phyloP scores from a whole-genome alignment of 129 eudicot species.

The Daucus carota region DNA sequence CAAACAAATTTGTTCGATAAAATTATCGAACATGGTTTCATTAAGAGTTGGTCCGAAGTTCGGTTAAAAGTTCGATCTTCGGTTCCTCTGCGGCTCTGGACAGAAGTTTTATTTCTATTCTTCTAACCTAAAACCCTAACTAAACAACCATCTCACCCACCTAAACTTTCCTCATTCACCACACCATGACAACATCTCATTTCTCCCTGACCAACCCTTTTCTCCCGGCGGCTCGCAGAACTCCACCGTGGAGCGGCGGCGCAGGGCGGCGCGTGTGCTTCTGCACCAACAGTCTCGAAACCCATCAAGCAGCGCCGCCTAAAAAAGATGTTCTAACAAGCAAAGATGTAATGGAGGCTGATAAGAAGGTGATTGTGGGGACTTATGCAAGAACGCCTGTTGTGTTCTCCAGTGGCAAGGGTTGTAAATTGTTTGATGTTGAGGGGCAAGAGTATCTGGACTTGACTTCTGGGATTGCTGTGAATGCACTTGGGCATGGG shows the following conservation, averaged over 20 bases:
- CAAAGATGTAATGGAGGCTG: conserved; percentile 49
- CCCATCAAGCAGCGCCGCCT: not conserved
- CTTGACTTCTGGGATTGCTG: conserved; percentile 79
- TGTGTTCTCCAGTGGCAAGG: conserved; percentile 74
- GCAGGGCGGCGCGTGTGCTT: not conserved
- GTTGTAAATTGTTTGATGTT: conserved; percentile 63
- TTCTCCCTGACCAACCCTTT: not conserved
- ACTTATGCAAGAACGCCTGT: conserved; percentile 69
- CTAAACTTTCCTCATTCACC: no score
- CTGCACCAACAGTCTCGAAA: not conserved
- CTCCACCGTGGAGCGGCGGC: not conserved
- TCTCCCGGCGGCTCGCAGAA: conserved; percentile 1
- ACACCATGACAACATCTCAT: conserved; percentile 8
- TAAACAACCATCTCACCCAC: no score
- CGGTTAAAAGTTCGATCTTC: no score
- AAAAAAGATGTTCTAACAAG: not conserved
- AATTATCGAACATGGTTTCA: no score
- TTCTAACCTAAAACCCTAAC: no score
- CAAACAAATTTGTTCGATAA: no score
- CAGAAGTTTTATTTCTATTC: no score
- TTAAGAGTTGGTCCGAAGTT: no score
- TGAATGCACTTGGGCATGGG: conserved; percentile 85
- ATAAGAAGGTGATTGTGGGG: conserved; percentile 51
- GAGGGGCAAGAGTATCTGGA: conserved; percentile 82
- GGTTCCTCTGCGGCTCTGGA: no score